phyloP scores from a whole-genome alignment of 805 yeast species.

The Metschnikowia vanudenii region DNA sequence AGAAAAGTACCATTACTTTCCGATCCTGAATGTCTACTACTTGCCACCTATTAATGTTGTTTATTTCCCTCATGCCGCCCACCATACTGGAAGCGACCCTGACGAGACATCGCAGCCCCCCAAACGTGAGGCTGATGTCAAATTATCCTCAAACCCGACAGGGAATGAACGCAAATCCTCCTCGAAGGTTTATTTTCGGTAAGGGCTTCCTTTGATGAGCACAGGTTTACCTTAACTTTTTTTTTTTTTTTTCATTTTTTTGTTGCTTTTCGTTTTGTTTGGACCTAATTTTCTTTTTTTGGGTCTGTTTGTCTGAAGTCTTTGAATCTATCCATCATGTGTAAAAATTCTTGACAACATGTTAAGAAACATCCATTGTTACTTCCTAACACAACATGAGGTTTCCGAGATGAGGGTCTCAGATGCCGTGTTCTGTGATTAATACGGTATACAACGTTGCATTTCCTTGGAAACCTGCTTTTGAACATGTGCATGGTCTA shows the following conservation, averaged over 20 bases:
- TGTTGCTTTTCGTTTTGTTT: background rate
- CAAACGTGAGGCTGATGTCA: background rate
- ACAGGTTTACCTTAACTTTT: background rate
- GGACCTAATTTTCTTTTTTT: background rate
- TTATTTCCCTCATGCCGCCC: slow-evolving; percentile 55
- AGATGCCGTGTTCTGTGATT: too few species aligned
- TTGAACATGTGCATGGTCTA: too few species aligned
- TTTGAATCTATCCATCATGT: too few species aligned
- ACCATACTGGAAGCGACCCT: slow-evolving; percentile 25
- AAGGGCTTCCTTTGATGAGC: background rate
- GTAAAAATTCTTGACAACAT: too few species aligned
- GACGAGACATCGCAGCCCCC: background rate
- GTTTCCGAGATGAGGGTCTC: too few species aligned
- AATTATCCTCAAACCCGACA: slow-evolving; percentile 1
- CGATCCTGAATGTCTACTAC: slow-evolving; percentile 50
- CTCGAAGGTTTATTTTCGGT: slow-evolving; percentile 16
- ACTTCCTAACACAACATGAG: too few species aligned
- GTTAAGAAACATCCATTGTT: too few species aligned
- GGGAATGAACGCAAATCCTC: slow-evolving; percentile 7
- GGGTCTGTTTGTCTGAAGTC: background rate
- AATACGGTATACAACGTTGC: too few species aligned
- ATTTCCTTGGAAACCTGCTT: too few species aligned
- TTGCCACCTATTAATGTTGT: slow-evolving; percentile 55
- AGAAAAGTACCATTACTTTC: slow-evolving; percentile 46
- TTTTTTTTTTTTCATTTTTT: too few species aligned